Evolutionary conservation across 306 rosid genomes (phyloP).

Genomic region (Psophocarpus tetragonolobus): DNA sequence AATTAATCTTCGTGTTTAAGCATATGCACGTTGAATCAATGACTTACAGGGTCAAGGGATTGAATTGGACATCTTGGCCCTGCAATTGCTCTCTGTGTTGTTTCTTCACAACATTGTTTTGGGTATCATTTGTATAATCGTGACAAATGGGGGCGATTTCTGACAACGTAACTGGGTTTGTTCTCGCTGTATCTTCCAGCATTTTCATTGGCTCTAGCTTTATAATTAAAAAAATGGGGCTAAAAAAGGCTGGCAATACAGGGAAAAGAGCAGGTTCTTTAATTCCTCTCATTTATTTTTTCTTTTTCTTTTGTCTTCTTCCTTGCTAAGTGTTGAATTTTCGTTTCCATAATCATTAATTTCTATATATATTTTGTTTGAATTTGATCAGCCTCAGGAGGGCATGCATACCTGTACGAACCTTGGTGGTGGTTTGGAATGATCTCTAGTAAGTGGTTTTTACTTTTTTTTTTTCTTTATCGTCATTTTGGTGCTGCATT

Average conservation of each 20-base stretch:
- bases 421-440: slow-evolving; percentile 97
- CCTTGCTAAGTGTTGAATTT: not conserved
- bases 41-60: slow-evolving; percentile 16
- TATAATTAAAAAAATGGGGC: slow-evolving; percentile 86
- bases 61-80: slow-evolving; percentile 37
- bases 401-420: slow-evolving; percentile 70
- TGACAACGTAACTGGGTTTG: slow-evolving; percentile 74
- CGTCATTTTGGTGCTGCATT: not conserved
- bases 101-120: not conserved
- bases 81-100: not conserved
- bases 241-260: slow-evolving; percentile 58
- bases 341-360: not conserved
- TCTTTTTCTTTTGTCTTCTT: not conserved
- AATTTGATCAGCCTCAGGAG: slow-evolving; percentile 65
- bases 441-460: slow-evolving; percentile 70
- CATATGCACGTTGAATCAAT: not conserved
- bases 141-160: slow-evolving; percentile 67
- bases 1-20: not conserved
- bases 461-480: not conserved
- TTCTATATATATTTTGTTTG: not conserved
- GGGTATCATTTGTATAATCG: not conserved
- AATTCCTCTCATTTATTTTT: not conserved
- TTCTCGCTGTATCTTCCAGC: slow-evolving; percentile 84
- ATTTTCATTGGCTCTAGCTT: slow-evolving; percentile 87
- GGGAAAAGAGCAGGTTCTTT: slow-evolving; percentile 83